Evolutionary conservation across 768 basidiomycete species (phyloP), one percentile per base, ranked within the genome.

Genomic region (Favolaschia claudopus): DNA sequence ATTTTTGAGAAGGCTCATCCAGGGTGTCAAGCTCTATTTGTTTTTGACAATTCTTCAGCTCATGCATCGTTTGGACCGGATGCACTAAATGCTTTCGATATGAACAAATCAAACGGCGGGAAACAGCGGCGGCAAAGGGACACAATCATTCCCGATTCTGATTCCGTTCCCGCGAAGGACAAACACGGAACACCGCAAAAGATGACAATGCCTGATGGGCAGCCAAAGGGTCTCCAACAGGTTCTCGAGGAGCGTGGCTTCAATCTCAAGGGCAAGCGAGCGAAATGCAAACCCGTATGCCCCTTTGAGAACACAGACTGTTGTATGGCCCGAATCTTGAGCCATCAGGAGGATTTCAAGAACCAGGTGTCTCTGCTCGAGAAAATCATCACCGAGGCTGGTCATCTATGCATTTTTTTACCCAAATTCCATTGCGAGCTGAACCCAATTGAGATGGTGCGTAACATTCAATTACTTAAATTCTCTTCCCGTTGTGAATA

Each of bases 41-140:
- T 73, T 25, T 73, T 68, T 55, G 70, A 73, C 53, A 58, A 72
- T 22, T 67, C 72, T 7, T 67, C 70, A 17, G 65, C 68, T 53
- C 70, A 72, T 64, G 75, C 65, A 1, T 71, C 73, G 4, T 66
- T 79, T 13, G 63, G 73, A 17, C 69, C 72, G 9, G 72, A 80
- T 67, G 73, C 77, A 5, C 71, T 80, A n/a, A 73, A 73, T 53
- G 78, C 76, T 2, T 77, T 72, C 27, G 69, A 78, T 36, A 79
- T 80, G 77, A 81, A 81, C 53, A 77, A 76, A 58, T 68, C 66
- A 0, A 62, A 77, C 65, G 75, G 79, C 13, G 75, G 79, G 28
- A 74, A 76, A 40, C 78, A 79, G 61, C 61, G 67, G 1, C 49
- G 42, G 2, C 76, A 76, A 50, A 43, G 60, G 0, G 70, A 77